Base-by-base conservation (phyloP, 352 stramenopile species). In the Globisporangium nagaii region DNA sequence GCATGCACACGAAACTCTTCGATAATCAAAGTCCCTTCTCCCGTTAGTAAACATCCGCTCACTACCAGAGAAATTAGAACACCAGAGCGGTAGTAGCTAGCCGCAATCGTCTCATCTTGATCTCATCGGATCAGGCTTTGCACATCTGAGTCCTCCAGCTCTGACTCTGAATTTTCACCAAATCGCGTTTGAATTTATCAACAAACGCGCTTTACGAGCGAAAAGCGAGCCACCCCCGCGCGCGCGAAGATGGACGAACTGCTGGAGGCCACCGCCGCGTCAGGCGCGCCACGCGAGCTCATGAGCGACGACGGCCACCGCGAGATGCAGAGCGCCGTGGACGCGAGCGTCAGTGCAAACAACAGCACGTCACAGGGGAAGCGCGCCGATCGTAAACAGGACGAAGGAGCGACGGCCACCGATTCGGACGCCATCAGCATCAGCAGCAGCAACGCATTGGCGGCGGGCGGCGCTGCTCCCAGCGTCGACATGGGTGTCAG, bases 181-280 rank as follows among this genome's bases (percentile, higher is more conserved):
- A n/a, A n/a, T n/a, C n/a, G n/a, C n/a, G n/a, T n/a, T n/a, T n/a
- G n/a, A n/a, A n/a, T n/a, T n/a, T n/a, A n/a, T 39, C 13, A 47
- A 25, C 4, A 20, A 36, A 8, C n/a, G n/a, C n/a, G n/a, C n/a
- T n/a, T n/a, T n/a, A n/a, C n/a, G n/a, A n/a, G n/a, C n/a, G n/a
- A n/a, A 4, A 35, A 49, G 42, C 24, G 17, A 20, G 7, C 10
- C 34, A 15, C 34, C 34, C 34, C 34, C n/a, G 27, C 41, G 5
- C 53, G 62, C 20, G 32, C 10, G 7, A 42, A 17, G 10, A 55
- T 60, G 54, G 49, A 60, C 44, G 55, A 61, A 31, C 46, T 62
- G 61, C 58, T 55, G 34, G 52, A 68, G 32, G 56, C 40, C 19
- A 65, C 50, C 9, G 36, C 35, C 25, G 60, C 63, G 42, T 35